A percentile compares a stretch with the other conserved stretches of the same genome.
phyloP scores from a whole-genome alignment of 192 early-diverging fungal genomes.

The Backusella tarrabulga region DNA sequence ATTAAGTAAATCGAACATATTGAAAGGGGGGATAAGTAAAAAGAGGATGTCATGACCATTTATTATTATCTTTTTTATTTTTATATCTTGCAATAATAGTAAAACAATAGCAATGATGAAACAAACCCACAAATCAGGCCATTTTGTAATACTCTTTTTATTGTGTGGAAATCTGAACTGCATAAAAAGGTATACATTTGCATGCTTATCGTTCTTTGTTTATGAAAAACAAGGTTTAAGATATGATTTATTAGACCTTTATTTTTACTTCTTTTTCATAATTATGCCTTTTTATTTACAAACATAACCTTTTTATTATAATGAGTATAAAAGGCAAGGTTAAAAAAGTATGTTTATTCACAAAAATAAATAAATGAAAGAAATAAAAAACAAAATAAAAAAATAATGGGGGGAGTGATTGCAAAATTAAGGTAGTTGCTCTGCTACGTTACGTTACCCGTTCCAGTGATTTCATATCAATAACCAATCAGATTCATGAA shows the following conservation, averaged over 20 bases:
- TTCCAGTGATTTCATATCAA: slow-evolving; percentile 10
- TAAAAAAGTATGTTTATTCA: not conserved
- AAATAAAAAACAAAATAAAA: not conserved
- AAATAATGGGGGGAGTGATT: not conserved
- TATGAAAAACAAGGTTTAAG: not conserved
- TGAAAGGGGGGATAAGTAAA: not conserved
- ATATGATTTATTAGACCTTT: not conserved
- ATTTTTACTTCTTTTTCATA: not conserved
- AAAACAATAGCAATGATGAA: not conserved
- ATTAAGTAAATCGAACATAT: not conserved
- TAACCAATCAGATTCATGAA: not conserved
- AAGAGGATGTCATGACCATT: not conserved
- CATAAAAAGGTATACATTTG: slow-evolving; percentile 2
- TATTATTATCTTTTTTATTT: not conserved
- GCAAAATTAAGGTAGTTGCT: not conserved
- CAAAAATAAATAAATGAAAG: not conserved
- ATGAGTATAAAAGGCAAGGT: not conserved
- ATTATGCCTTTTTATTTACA: not conserved
- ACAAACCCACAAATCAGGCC: not conserved
- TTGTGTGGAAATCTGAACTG: slow-evolving; percentile 3
- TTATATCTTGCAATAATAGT: too few species aligned
- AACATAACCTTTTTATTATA: not conserved
- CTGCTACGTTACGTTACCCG: not conserved
- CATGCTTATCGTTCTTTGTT: slow-evolving; percentile 1
- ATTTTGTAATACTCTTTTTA: slow-evolving; percentile 5